Percentiles rank a stretch among this genome's conserved stretches.
phyloP scores from a whole-genome alignment of 257 asterid species.

The Schizonepeta tenuifolia region DNA sequence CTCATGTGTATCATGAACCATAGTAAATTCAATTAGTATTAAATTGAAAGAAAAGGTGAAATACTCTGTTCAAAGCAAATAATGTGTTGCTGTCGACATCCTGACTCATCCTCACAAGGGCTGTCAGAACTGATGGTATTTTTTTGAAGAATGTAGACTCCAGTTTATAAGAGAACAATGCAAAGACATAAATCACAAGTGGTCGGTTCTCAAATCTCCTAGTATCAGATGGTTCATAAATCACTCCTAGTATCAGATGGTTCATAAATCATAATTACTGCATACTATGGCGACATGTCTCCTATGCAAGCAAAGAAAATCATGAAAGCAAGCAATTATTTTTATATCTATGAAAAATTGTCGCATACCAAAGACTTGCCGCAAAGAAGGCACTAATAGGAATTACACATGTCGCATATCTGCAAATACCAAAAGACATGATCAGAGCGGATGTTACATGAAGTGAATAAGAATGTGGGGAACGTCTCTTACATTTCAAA shows the following conservation, averaged over 20 bases:
- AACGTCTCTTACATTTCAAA: conserved; percentile 74
- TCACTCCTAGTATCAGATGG: conserved; percentile 11
- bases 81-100: neutral
- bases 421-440: conserved; percentile 49
- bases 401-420: conserved; percentile 93
- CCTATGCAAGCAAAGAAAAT: neutral
- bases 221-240: conserved; percentile 13
- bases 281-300: neutral
- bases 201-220: conserved; percentile 2
- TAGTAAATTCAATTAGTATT: conserved; percentile 21
- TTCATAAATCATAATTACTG: conserved; percentile 6
- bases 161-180: conserved; percentile 10
- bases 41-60: conserved; percentile 13
- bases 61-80: conserved; percentile 22
- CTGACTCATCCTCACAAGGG: conserved; percentile 22
- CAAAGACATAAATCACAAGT: neutral
- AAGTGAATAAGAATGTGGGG: conserved; percentile 29
- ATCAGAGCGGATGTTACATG: conserved; percentile 27
- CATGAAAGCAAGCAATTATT: conserved; percentile 17
- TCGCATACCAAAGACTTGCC: conserved; percentile 75
- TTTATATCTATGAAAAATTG: conserved; percentile 16
- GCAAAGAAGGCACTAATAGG: conserved; percentile 98
- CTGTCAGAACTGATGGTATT: conserved; percentile 6
- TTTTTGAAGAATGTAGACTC: neutral
- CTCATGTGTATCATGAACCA: conserved; percentile 5